These are phyloP conservation scores for Gomphus bonarii DNA, from an alignment of 1,284 basidiomycete genomes.

Conservation along the genomic window DNA sequence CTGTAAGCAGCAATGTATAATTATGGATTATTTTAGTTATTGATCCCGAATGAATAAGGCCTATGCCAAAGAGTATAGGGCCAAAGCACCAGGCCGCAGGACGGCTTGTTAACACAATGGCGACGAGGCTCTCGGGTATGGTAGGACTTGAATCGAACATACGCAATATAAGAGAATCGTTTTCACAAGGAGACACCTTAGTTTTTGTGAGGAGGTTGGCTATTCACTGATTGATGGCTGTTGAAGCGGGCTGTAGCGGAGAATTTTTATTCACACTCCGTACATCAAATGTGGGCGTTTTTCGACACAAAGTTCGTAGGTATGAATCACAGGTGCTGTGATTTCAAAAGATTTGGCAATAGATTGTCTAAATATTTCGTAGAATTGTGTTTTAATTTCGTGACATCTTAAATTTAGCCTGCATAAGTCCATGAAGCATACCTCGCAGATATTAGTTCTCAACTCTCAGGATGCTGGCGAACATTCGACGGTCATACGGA, in stretches of 20 bases:
- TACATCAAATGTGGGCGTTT: no score
- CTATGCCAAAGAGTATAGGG: constrained; percentile 20
- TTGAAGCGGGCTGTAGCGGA: no score
- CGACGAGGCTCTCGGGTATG: not conserved
- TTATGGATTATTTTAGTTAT: constrained; percentile 11
- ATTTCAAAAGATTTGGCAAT: no score
- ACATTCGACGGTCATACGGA: no score
- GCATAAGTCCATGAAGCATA: no score
- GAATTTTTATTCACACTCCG: not conserved
- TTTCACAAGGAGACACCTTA: not conserved
- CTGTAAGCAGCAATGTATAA: constrained; percentile 6
- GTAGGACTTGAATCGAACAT: not conserved
- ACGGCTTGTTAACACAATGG: constrained; percentile 14
- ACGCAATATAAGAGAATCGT: not conserved
- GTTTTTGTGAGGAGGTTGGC: not conserved
- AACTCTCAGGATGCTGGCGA: no score
- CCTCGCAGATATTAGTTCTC: no score
- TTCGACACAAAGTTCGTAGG: no score
- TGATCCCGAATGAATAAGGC: constrained; percentile 17
- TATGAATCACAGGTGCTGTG: no score
- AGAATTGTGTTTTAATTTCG: no score
- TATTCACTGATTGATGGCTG: not conserved
- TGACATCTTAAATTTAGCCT: no score
- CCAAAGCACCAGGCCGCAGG: constrained; percentile 19
- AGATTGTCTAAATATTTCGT: no score